A percentile compares a stretch with the other conserved stretches of the same genome.
phyloP scores from a whole-genome alignment of 805 yeast genomes.

The Maudiozyma bulderi region DNA sequence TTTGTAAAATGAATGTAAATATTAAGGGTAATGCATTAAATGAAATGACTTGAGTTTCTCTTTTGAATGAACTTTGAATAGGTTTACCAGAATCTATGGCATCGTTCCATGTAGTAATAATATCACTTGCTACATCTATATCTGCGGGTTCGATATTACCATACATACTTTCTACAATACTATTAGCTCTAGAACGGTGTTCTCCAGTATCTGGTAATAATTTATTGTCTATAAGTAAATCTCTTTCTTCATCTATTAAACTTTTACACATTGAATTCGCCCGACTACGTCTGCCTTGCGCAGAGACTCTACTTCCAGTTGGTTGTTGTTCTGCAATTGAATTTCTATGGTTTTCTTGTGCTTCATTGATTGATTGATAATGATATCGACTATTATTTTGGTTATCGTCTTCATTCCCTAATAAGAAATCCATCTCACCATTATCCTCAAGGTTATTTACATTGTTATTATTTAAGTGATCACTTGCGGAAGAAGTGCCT shows the following conservation, averaged over 20 bases:
- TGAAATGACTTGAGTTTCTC: slow-evolving; percentile 35
- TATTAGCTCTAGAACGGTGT: slow-evolving; percentile 1
- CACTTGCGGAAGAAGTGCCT: slow-evolving; percentile 2
- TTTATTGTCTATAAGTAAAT: slow-evolving; percentile 26
- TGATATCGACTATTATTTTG: background rate
- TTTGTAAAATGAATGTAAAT: slow-evolving; percentile 58
- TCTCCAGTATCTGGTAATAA: slow-evolving; percentile 6
- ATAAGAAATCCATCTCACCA: background rate
- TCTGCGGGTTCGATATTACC: slow-evolving; percentile 5
- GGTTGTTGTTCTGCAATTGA: background rate
- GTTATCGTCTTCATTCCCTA: background rate
- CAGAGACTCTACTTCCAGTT: background rate
- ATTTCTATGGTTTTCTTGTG: slow-evolving; percentile 1
- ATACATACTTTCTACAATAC: slow-evolving; percentile 6
- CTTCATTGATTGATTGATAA: background rate
- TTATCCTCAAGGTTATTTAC: background rate
- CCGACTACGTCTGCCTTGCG: background rate
- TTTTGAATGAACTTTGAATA: slow-evolving; percentile 28
- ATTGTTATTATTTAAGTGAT: background rate
- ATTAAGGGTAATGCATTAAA: slow-evolving; percentile 52
- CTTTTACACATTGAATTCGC: slow-evolving; percentile 12
- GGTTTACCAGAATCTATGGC: slow-evolving; percentile 25
- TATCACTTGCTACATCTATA: slow-evolving; percentile 12
- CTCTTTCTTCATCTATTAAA: slow-evolving; percentile 26
- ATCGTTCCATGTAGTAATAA: slow-evolving; percentile 23